Base-by-base conservation (phyloP, 1,284 basidiomycete genomes). In the Malassezia furfur region DNA sequence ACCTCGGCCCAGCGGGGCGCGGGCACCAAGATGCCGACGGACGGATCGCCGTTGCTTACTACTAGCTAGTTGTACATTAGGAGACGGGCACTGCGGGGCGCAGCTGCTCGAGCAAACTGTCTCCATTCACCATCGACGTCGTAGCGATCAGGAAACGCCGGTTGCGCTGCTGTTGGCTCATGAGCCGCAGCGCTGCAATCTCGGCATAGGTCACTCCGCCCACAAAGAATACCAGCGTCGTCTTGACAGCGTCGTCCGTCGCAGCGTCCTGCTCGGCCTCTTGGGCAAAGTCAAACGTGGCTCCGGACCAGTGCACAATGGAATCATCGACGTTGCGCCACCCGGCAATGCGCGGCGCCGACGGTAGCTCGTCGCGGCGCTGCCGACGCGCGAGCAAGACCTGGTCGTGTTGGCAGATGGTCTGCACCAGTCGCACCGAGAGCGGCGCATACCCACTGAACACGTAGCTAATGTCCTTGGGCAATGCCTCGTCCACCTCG, bases 151-250 rank as follows among this genome's bases (percentile, higher is more conserved):
- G 49, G 32, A 67, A 73, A 2, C 70, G 37, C 12, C 70, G 51
- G 31, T 64, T 65, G 9, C 60, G 56, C 15, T 66, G 70, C 47
- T 69, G 64, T 65, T 83, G 81, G 57, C 83, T 81, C 75, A 93
- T 86, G 85, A 89, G 94, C 68, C 94, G 80, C 64, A 99, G 75
- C 9, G 93, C 91, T 19, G 91, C 85, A 52, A 98, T 87, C 78
- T 98, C 94, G 7, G 93, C 91, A 68, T 88, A 94, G 6, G 94
- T 98, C 74, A 91, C 91, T 3, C 94, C 94, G 34, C 94, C 94
- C n/a, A 98, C 78, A 82, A 96, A 96, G 78, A 96, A 96, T 10
- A 99, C 87, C 21, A 94, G 82, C 1, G 90, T 96, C 3, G 86
- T 94, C 3, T 82, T 84, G 5, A 81, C 77, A 60, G 71, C 58